Percentiles rank a stretch among this genome's conserved stretches.
Evolutionary conservation across 1,139 yeast species (phyloP).

Genomic region (Pichia sp.): DNA sequence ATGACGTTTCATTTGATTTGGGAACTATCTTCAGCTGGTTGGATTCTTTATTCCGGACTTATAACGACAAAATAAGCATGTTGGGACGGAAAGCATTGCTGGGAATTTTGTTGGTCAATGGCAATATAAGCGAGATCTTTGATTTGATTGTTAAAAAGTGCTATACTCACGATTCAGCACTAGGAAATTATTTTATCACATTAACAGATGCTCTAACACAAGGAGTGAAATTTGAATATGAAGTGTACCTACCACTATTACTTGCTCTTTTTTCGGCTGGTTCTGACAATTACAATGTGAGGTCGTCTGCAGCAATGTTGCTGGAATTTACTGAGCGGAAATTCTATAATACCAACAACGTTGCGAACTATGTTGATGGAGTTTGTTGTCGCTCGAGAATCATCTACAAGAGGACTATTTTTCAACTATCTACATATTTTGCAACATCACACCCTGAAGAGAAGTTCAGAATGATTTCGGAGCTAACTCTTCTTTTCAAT

Average conservation of each 20-base stretch:
- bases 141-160: constrained; percentile 63
- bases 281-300: constrained; percentile 49
- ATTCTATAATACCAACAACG: constrained; percentile 39
- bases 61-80: constrained; percentile 50
- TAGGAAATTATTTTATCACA: constrained; percentile 64
- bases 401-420: constrained; percentile 70
- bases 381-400: constrained; percentile 62
- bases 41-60: constrained; percentile 55
- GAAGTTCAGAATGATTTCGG: constrained; percentile 58
- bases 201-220: constrained; percentile 55
- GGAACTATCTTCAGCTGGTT: constrained; percentile 71
- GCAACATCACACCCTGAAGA: constrained; percentile 53
- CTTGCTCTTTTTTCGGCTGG: constrained; percentile 66
- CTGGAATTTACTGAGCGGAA: constrained; percentile 49
- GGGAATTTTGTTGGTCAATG: constrained; percentile 57
- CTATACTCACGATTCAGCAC: constrained; percentile 48
- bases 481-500: constrained; percentile 63
- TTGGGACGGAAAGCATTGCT: constrained; percentile 69
- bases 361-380: constrained; percentile 49
- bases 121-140: constrained; percentile 48
- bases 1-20: constrained; percentile 61
- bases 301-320: constrained; percentile 56
- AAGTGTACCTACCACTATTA: constrained; percentile 54
- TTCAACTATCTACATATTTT: constrained; percentile 57
- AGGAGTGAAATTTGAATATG: constrained; percentile 35